phyloP scores from a whole-genome alignment of 371 early-diverging fungal species.

The Apophysomyces sp. region DNA sequence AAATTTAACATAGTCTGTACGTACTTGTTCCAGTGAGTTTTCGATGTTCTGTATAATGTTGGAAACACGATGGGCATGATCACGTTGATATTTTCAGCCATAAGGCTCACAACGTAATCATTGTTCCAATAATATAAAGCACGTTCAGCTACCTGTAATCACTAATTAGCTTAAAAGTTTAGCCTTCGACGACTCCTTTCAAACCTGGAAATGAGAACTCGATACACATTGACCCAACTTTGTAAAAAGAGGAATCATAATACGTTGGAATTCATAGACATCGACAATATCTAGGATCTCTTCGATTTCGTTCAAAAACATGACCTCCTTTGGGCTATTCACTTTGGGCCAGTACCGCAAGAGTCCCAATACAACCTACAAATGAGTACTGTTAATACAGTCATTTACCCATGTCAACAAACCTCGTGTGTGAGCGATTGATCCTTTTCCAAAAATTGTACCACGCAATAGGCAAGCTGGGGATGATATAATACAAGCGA shows the following conservation, averaged over 20 bases:
- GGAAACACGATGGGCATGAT: conserved; percentile 94
- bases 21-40: conserved; percentile 96
- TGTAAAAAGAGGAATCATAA: conserved; percentile 89
- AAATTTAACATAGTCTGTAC: neutral
- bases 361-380: conserved; percentile 80
- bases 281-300: conserved; percentile 94
- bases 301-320: conserved; percentile 96
- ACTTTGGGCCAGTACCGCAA: conserved; percentile 97
- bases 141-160: conserved; percentile 89
- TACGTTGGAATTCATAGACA: conserved; percentile 82
- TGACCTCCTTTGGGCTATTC: conserved; percentile 97
- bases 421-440: conserved; percentile 85
- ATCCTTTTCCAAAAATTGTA: conserved; percentile 97
- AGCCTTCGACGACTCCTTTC: neutral
- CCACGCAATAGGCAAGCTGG: conserved; percentile 95
- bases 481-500: conserved; percentile 92
- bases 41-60: conserved; percentile 87
- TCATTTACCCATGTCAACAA: conserved; percentile 1
- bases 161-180: neutral
- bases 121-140: conserved; percentile 97
- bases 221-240: conserved; percentile 92
- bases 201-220: conserved; percentile 94
- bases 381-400: neutral
- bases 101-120: conserved; percentile 91
- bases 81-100: conserved; percentile 84